Evolutionary conservation across 2,329 filamentous ascomycete species (phyloP), one percentile per base, ranked within the genome.

Genomic region (Penicillium verrucosum): DNA sequence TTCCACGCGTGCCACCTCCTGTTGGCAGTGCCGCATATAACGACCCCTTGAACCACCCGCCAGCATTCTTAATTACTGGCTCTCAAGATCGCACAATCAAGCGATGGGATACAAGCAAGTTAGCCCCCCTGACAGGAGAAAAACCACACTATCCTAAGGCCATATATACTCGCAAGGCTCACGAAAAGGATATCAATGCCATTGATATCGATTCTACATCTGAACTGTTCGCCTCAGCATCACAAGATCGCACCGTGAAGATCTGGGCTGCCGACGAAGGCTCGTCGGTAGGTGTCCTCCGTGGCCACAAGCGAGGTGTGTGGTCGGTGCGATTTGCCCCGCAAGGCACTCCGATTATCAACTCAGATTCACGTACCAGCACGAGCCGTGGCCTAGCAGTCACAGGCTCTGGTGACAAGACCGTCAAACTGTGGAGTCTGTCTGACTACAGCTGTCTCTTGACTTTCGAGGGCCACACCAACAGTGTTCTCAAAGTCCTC

Each of bases 181-280:
- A 99, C 75, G 94, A 99, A 70, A 99, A 99, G 72, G 94, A 99
- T 65, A 99, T 99, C 75, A 99, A 99, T 67, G 92, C 94, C 2
- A 84, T 99, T 49, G 91, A 95, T 62, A 82, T 94, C 11, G 90
- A 92, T 61, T 82, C 86, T 23, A 81, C 83, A 1, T 85, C 85
- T 5, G 84, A 86, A n/a, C 77, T 97, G 1, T 97, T 99, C 69
- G 95, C 93, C 3, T 97, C 94, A 1, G 93, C 94, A 30, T 97
- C 93, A 5, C 94, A 99, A 75, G 94, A 99, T 73, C 90, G 92
- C 64, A 95, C 91, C 0, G 92, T 97, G 64, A 99, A 97, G 77
- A 94, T 99, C 57, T 99, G 93, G 89, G 94, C 92, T 8, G 82
- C 88, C 7, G 88, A 92, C 63, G 90, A 94, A 70, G 92, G 95